Percentiles rank a stretch among this genome's conserved stretches.
phyloP scores from a whole-genome alignment of 164 flowering plant species.

The Piper longum region DNA sequence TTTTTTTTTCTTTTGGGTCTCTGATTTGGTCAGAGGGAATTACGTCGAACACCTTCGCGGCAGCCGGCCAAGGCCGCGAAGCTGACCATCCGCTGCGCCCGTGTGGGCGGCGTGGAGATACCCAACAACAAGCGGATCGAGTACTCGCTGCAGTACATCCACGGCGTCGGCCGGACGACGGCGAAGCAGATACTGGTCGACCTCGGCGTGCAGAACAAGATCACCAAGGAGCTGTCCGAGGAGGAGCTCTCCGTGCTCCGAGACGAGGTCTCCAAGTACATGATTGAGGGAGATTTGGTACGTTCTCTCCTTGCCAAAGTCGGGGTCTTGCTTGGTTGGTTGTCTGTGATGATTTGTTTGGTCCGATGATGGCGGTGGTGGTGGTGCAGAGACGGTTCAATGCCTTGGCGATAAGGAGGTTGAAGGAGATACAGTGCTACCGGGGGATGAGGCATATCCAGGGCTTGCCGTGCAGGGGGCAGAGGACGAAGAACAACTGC shows the following conservation, averaged over 20 bases:
- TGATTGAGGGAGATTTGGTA: conserved; percentile 95
- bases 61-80: conserved; percentile 25
- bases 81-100: conserved; percentile 54
- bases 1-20: background rate
- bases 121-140: conserved; percentile 85
- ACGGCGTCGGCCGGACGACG: conserved; percentile 71
- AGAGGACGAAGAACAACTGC: conserved; percentile 86
- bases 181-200: conserved; percentile 59
- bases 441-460: conserved; percentile 73
- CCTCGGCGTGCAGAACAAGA: conserved; percentile 57
- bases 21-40: background rate
- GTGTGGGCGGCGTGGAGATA: conserved; percentile 95
- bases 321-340: background rate
- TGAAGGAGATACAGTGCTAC: conserved; percentile 93
- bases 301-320: background rate
- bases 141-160: conserved; percentile 80
- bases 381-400: conserved; percentile 66
- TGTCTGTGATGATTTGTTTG: background rate
- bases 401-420: conserved; percentile 58
- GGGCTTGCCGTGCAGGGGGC: conserved; percentile 94
- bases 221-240: conserved; percentile 71
- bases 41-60: background rate
- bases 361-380: background rate
- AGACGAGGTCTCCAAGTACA: conserved; percentile 83
- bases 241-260: conserved; percentile 65